Percentiles rank a stretch among this genome's conserved stretches.
These are phyloP conservation scores for Oxytropis ochrocephala DNA, from an alignment of 306 rosid genomes.

Conservation along the genomic window DNA sequence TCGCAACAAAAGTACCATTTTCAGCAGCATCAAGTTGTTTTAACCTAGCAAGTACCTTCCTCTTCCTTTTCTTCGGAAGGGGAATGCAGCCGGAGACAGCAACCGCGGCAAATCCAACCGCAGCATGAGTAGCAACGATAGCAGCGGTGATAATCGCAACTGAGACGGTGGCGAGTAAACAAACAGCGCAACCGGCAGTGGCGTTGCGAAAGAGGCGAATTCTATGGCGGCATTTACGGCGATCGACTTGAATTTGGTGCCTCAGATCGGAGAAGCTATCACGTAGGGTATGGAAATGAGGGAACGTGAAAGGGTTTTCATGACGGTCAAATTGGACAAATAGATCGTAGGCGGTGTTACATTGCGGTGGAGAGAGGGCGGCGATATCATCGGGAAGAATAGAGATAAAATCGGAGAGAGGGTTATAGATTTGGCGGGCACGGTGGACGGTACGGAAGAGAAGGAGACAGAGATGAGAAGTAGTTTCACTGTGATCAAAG, in stretches of 20 bases:
- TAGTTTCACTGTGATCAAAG: slow-evolving; percentile 55
- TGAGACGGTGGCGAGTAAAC: slow-evolving; percentile 23
- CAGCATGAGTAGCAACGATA: slow-evolving; percentile 27
- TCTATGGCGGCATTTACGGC: slow-evolving; percentile 38
- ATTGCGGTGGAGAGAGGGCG: slow-evolving; percentile 29
- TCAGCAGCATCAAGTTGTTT: slow-evolving; percentile 64
- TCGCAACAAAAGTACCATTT: slow-evolving; percentile 35
- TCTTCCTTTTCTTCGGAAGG: slow-evolving; percentile 12
- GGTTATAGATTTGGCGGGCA: slow-evolving; percentile 34
- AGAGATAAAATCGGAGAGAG: slow-evolving; percentile 36
- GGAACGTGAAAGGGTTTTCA: slow-evolving; percentile 45
- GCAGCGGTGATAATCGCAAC: slow-evolving; percentile 2
- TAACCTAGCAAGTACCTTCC: slow-evolving; percentile 27
- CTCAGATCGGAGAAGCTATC: slow-evolving; percentile 39
- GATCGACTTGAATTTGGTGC: slow-evolving; percentile 37
- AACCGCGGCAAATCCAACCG: neutral
- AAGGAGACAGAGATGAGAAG: slow-evolving; percentile 45
- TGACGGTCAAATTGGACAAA: slow-evolving; percentile 36
- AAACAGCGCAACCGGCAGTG: slow-evolving; percentile 22
- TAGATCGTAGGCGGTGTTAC: slow-evolving; percentile 36
- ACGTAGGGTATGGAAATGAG: slow-evolving; percentile 29
- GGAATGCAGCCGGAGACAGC: slow-evolving; percentile 17
- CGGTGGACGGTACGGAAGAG: slow-evolving; percentile 29
- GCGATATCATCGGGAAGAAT: slow-evolving; percentile 23
- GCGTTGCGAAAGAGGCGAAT: slow-evolving; percentile 36